phyloP scores from a whole-genome alignment of 805 yeast species.

The Saccharomycopsis schoenii region DNA sequence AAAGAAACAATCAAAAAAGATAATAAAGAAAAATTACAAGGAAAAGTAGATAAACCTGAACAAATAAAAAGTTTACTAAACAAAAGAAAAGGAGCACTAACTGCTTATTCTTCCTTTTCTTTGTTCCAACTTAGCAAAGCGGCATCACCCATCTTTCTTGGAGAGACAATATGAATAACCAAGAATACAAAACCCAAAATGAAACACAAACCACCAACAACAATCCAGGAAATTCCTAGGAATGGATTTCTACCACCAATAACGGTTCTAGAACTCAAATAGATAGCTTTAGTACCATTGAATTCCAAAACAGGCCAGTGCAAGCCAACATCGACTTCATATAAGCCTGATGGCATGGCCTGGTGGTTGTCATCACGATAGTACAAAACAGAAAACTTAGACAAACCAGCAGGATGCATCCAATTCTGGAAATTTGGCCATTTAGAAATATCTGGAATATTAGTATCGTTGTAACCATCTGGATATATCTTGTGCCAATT shows the following conservation, averaged over 20 bases:
- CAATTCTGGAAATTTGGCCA: slow-evolving; percentile 91
- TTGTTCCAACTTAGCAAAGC: slow-evolving; percentile 64
- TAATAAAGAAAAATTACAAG: neutral
- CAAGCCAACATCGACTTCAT: slow-evolving; percentile 55
- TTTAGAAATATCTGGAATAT: slow-evolving; percentile 61
- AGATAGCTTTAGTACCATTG: slow-evolving; percentile 58
- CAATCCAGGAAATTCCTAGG: slow-evolving; percentile 66
- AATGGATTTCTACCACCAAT: slow-evolving; percentile 71
- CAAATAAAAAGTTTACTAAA: neutral
- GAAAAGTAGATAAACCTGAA: neutral
- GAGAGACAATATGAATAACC: slow-evolving; percentile 46
- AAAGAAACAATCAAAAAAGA: neutral
- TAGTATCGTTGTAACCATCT: slow-evolving; percentile 76
- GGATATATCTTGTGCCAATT: slow-evolving; percentile 79
- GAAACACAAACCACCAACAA: slow-evolving; percentile 62
- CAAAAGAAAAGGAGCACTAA: neutral
- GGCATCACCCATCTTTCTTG: slow-evolving; percentile 67
- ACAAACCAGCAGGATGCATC: slow-evolving; percentile 96
- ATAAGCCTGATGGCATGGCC: slow-evolving; percentile 50
- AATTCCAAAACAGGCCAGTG: slow-evolving; percentile 72
- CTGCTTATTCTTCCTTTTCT: slow-evolving; percentile 22
- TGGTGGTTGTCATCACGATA: slow-evolving; percentile 55
- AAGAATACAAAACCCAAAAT: slow-evolving; percentile 44
- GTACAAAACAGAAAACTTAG: slow-evolving; percentile 78
- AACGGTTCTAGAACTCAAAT: slow-evolving; percentile 58